These are phyloP conservation scores for Brassica hybrid DNA, from an alignment of 441 rosid genomes.

Conservation along the genomic window DNA sequence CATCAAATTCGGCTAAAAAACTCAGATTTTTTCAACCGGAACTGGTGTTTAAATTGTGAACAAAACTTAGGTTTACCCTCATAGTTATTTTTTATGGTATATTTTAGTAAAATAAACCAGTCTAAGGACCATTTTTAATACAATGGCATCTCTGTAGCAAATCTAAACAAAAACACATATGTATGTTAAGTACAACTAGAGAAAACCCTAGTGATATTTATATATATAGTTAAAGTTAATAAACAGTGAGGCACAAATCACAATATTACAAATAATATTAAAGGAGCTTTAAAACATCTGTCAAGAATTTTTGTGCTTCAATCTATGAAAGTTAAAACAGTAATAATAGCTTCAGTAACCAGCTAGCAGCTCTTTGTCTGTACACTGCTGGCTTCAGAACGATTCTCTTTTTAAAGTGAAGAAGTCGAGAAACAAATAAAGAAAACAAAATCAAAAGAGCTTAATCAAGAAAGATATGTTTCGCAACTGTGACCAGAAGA, in stretches of 20 bases:
- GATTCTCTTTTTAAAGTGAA: constrained; percentile 34
- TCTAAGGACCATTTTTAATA: constrained; percentile 24
- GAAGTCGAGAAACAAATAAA: constrained; percentile 30
- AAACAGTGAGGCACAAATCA: constrained; percentile 35
- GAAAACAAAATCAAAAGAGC: constrained; percentile 24
- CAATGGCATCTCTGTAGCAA: constrained; percentile 24
- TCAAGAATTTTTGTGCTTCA: constrained; percentile 45
- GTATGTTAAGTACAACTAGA: constrained; percentile 19
- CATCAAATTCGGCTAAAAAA: neutral
- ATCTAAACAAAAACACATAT: constrained; percentile 1
- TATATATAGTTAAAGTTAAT: constrained; percentile 13
- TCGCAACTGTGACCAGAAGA: constrained; percentile 43
- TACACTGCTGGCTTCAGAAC: constrained; percentile 41
- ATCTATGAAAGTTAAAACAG: constrained; percentile 38
- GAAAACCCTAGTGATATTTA: constrained; percentile 28
- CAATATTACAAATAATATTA: constrained; percentile 25
- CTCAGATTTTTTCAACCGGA: neutral
- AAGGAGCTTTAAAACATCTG: constrained; percentile 33
- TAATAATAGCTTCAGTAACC: constrained; percentile 43
- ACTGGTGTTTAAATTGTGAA: neutral
- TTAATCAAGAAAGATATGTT: constrained; percentile 38
- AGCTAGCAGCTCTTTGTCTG: constrained; percentile 40
- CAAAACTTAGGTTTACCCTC: no score
- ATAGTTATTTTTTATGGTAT: neutral
- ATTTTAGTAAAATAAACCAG: constrained; percentile 1